Base-by-base conservation (phyloP, 768 basidiomycete species). In the Cytidiella melzeri region DNA sequence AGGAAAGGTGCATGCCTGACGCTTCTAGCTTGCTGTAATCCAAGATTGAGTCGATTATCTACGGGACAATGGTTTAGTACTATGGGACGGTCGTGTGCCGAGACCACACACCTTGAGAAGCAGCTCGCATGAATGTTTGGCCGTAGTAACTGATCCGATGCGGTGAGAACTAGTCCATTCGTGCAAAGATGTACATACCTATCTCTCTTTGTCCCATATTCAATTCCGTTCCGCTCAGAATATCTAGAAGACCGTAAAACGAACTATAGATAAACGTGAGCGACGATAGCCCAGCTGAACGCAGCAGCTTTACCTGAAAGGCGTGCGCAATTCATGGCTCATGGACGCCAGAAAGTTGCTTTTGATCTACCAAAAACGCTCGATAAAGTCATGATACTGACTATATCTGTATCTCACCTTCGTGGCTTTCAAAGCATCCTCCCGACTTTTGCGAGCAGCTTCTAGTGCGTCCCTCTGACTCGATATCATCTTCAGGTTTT, bases 1-100 rank as follows among this genome's bases (percentile, higher is more conserved):
- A 34, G 7, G 9, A 34, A 15, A 10, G 43, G 1, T 41, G 30
- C 61, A 43, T 57, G 79, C 83, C 82, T 42, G 82, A 85, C 18
- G 84, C 86, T 61, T 88, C 86, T 1, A 87, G 67, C 61, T 88
- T 88, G 65, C 83, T 85, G 64, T 87, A 87, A 59, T 88, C 86
- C 55, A 88, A 64, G 43, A 88, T 84, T 1, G 82, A 84, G 62
- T 87, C 83, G 56, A 88, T 87, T 61, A 87, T 87, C 83, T 86
- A 47, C 10, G 19, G 20, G 1, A 2, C 39, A 23, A 38, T 30
- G 20, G 44, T 39, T 59, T 43, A 52, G 55, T 20, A 19, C 7
- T 34, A 40, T 18, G 15, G 19, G 19, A 21, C 19, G 12, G 13
- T 42, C 12, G 9, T 13, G 9, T 4, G 15, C 24, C 21, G 6